Percentiles rank a stretch among this genome's conserved stretches.
These are phyloP conservation scores for Syzygium grande DNA, from an alignment of 345 rosid genomes.

Conservation along the genomic window DNA sequence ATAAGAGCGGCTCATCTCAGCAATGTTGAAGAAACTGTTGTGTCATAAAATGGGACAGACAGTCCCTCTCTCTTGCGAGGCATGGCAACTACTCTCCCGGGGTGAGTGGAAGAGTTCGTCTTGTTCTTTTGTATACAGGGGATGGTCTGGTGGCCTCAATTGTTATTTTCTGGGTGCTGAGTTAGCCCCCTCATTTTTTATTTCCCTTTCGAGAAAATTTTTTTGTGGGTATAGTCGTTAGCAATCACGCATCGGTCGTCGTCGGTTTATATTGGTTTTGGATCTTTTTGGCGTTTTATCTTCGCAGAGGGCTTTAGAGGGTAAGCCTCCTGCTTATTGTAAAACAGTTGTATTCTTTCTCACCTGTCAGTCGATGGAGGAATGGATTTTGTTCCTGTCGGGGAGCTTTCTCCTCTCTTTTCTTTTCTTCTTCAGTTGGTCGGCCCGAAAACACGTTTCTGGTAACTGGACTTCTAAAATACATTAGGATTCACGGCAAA, in stretches of 20 bases:
- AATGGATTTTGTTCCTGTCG: neutral
- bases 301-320: neutral
- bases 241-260: neutral
- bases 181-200: neutral
- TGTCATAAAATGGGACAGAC: neutral
- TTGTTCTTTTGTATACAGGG: neutral
- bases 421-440: neutral
- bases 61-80: neutral
- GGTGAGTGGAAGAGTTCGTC: neutral
- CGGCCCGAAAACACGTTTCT: neutral
- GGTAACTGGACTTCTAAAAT: neutral
- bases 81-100: neutral
- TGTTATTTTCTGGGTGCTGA: neutral
- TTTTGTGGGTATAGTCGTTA: neutral
- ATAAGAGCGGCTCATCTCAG: neutral
- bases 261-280: neutral
- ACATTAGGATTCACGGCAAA: neutral
- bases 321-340: neutral
- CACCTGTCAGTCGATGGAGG: neutral
- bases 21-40: neutral
- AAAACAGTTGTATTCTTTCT: constrained; percentile 1
- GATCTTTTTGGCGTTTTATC: neutral
- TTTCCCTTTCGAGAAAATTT: neutral
- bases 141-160: neutral
- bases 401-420: neutral